Evolutionary conservation across 371 early-diverging fungal species (phyloP).

Genomic region (Mortierella sp.): DNA sequence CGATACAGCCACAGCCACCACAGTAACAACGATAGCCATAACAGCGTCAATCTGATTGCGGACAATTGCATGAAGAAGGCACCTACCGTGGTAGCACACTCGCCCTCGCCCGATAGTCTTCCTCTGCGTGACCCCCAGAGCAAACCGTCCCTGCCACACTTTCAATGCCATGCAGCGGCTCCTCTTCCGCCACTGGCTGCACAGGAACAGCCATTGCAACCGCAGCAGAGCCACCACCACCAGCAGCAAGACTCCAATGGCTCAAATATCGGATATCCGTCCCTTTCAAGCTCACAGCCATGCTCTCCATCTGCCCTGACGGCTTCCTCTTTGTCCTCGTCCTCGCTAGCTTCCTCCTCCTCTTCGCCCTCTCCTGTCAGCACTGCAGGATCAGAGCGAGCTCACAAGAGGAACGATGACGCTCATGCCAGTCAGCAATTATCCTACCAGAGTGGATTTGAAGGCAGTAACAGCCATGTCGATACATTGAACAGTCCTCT

Average conservation of each 20-base stretch:
- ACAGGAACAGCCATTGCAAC: not conserved
- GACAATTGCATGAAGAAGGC: constrained; percentile 23
- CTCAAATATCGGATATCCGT: not conserved
- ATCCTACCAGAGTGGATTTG: constrained; percentile 12
- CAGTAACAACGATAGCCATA: constrained; percentile 36
- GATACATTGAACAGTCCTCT: not conserved
- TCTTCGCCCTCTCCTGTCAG: constrained; percentile 17
- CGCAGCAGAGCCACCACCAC: no score
- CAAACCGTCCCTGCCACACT: constrained; percentile 10
- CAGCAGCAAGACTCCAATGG: not conserved
- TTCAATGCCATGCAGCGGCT: constrained; percentile 24
- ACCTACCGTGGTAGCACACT: not conserved
- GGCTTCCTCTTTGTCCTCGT: constrained; percentile 9
- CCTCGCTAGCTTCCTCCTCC: constrained; percentile 11
- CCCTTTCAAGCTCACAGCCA: constrained; percentile 5
- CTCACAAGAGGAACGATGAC: constrained; percentile 7
- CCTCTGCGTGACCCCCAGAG: constrained; percentile 6
- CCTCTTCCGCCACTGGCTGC: no score
- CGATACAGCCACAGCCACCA: constrained; percentile 21
- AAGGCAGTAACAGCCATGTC: constrained; percentile 6
- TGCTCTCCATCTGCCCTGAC: not conserved
- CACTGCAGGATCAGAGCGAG: constrained; percentile 19
- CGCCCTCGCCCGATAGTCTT: not conserved
- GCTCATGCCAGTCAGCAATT: constrained; percentile 3
- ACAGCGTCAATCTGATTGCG: constrained; percentile 32